These are phyloP conservation scores for Lyophyllum shimeji DNA, from an alignment of 768 basidiomycete genomes.

Conservation along the genomic window DNA sequence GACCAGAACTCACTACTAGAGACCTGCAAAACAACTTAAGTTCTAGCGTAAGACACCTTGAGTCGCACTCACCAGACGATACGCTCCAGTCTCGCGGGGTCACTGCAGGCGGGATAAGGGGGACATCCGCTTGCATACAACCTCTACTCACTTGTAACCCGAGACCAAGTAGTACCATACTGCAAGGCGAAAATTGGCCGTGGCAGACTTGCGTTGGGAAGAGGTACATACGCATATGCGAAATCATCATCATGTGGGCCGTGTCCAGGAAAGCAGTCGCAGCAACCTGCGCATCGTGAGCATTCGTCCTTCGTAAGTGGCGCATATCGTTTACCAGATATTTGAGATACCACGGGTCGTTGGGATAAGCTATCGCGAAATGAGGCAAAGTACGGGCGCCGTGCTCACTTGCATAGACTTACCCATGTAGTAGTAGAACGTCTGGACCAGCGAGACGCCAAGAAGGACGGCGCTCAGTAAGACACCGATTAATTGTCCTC, in stretches of 20 bases:
- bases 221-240: conserved; percentile 39
- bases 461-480: conserved; percentile 19
- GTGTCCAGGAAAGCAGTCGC: conserved; percentile 43
- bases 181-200: conserved; percentile 1
- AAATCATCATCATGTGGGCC: conserved; percentile 46
- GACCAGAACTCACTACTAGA: conserved; percentile 30
- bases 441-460: conserved; percentile 21
- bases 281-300: conserved; percentile 28
- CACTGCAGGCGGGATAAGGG: conserved; percentile 12
- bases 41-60: not conserved
- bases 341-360: conserved; percentile 18
- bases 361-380: conserved; percentile 13
- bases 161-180: conserved; percentile 20
- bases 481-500: conserved; percentile 18
- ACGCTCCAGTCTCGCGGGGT: conserved; percentile 20
- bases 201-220: not conserved
- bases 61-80: conserved; percentile 25
- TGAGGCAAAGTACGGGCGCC: too few species aligned
- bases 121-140: not conserved
- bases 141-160: conserved; percentile 16
- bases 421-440: conserved; percentile 20
- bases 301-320: not conserved
- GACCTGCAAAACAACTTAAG: conserved; percentile 28
- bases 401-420: not conserved
- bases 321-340: conserved; percentile 5